A percentile compares a stretch with the other conserved stretches of the same genome.
Evolutionary conservation across 2,329 filamentous ascomycete genomes (phyloP).

Genomic region (Aspergillus aculeatus): DNA sequence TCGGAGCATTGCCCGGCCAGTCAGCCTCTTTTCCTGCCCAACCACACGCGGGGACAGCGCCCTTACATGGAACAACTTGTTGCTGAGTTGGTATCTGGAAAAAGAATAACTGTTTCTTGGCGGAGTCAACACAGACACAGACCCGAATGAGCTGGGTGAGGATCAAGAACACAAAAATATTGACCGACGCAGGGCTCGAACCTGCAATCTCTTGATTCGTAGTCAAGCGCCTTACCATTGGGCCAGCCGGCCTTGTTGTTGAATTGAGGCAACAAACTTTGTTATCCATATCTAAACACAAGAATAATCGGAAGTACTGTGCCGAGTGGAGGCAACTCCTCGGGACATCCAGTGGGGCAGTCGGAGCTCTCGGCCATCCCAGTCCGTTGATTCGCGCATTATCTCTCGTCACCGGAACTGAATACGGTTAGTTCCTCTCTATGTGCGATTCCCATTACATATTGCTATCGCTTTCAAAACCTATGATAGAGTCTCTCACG

Average conservation of each 20-base stretch:
- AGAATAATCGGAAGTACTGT: conserved; percentile 19
- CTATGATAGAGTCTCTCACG: background rate
- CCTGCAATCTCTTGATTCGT: conserved; percentile 50
- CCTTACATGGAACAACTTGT: background rate
- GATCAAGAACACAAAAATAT: conserved; percentile 19
- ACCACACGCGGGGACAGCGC: background rate
- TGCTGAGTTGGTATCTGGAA: background rate
- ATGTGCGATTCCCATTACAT: background rate
- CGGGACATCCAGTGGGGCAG: conserved; percentile 6
- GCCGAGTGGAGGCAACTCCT: conserved; percentile 20
- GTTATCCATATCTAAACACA: too few species aligned
- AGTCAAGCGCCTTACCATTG: conserved; percentile 26
- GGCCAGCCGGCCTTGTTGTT: conserved; percentile 28
- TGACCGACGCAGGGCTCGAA: conserved; percentile 45
- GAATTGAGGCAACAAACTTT: rapidly evolving
- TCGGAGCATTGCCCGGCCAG: background rate
- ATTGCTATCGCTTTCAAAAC: background rate
- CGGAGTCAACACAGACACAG: background rate
- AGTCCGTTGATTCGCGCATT: background rate
- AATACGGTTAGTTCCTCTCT: background rate
- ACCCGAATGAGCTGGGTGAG: background rate
- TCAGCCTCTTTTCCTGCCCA: background rate
- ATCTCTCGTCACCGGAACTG: background rate
- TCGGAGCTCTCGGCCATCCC: conserved; percentile 4
- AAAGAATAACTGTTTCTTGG: background rate